Conservation (phyloP, 2,329 filamentous ascomycete species). For the Calonectria pteridis region DNA sequence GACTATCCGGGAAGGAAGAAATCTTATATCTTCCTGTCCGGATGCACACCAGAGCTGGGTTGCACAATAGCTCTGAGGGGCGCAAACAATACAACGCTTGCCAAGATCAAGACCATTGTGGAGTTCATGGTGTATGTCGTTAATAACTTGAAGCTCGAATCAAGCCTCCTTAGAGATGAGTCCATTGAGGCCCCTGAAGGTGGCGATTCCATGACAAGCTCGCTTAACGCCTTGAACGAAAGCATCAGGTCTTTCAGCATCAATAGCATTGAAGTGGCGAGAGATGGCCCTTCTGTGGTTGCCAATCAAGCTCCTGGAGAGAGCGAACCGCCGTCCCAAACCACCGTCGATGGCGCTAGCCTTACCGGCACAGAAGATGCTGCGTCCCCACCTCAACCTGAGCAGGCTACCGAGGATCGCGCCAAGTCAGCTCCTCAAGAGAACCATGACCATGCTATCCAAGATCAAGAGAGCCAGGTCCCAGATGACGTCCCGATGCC, state of each 20-base stretch:
- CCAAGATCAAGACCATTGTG: slow-evolving; percentile 90
- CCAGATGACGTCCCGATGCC: slow-evolving; percentile 87
- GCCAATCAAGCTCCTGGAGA: slow-evolving; percentile 53
- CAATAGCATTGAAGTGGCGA: slow-evolving; percentile 45
- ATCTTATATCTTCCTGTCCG: slow-evolving; percentile 95
- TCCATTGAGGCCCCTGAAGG: slow-evolving; percentile 84
- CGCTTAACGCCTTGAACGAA: slow-evolving; percentile 56
- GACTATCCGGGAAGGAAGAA: slow-evolving; percentile 82
- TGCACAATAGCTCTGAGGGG: slow-evolving; percentile 95
- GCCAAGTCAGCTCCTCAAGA: slow-evolving; percentile 54
- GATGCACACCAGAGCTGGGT: slow-evolving; percentile 88
- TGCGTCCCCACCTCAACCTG: slow-evolving; percentile 42
- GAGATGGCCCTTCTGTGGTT: slow-evolving; percentile 48
- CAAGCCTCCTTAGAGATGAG: slow-evolving; percentile 92
- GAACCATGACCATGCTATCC: slow-evolving; percentile 56
- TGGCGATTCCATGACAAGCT: slow-evolving; percentile 56
- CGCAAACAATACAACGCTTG: slow-evolving; percentile 76
- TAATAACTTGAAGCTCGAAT: slow-evolving; percentile 96
- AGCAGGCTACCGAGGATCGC: slow-evolving; percentile 41
- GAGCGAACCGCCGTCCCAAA: slow-evolving; percentile 53
- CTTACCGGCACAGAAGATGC: slow-evolving; percentile 45
- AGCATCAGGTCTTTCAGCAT: slow-evolving; percentile 52
- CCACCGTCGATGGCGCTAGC: slow-evolving; percentile 46
- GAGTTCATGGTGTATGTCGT: slow-evolving; percentile 99
- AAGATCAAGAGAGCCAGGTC: slow-evolving; percentile 69